Evolutionary conservation across 2,329 filamentous ascomycete genomes (phyloP), one percentile per base, ranked within the genome.

Genomic region (Trichoderma sp.): DNA sequence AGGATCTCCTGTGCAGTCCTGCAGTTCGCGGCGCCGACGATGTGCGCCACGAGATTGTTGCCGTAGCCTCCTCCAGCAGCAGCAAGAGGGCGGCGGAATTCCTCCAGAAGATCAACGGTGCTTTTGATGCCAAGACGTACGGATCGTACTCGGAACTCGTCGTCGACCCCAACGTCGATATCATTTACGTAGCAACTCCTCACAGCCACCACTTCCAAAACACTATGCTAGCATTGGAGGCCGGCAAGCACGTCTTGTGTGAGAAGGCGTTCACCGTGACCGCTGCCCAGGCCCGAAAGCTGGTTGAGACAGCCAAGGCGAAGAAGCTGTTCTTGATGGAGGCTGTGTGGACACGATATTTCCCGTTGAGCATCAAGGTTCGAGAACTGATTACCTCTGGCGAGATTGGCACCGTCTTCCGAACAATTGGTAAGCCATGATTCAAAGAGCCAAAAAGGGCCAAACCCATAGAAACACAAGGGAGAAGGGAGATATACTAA

Each of bases 171-270:
- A 88, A 93, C 76, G 88, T 97, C 75, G 93, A 97, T 80, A 93
- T 97, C 76, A 83, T 97, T 82, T 97, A 97, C 81, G 89, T 97
- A 70, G 94, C 93, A 28, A 97, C 94, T 4, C 94, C 94, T 17
- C 94, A 97, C 84, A 95, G 92, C 76, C 94, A 97, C 81, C 94
- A 97, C 84, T 97, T 95, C 84, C 93, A 97, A 81, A 95, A 97
- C 82, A 88, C 90, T 74, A 93, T 94, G 88, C 87, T 97, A n/a
- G 92, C 91, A 57, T 86, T 97, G 50, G 88, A 93, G 75, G 92
- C 92, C 8, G 92, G 93, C 77, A 97, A 97, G 86, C 88, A 95
- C 77, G 93, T 97, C 34, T 88, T 97, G 39, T 97, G 94, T 81
- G 94, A 97, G 82, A 97, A 97, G 85, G 89, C 94, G 0, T 91